phyloP scores from a whole-genome alignment of 2,329 filamentous ascomycete species.

The Calonectria hongkongensis region DNA sequence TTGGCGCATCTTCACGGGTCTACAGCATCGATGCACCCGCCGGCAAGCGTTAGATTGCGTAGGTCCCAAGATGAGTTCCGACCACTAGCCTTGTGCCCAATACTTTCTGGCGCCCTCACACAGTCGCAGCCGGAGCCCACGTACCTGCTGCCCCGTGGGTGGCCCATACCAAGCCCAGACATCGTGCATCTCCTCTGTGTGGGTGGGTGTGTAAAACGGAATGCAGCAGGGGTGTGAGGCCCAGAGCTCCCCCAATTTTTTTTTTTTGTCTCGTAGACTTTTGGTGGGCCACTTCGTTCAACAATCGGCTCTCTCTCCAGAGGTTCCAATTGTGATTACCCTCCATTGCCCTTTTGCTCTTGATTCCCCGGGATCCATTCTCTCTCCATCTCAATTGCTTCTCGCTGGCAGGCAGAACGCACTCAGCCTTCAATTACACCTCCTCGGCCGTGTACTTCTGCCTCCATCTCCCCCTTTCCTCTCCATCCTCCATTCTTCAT shows the following conservation, averaged over 20 bases:
- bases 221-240: constrained; percentile 46
- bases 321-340: constrained; percentile 56
- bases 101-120: constrained; percentile 5
- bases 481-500: constrained; percentile 41
- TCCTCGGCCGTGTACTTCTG: constrained; percentile 52
- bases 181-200: constrained; percentile 16
- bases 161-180: constrained; percentile 37
- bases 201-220: constrained; percentile 45
- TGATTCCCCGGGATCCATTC: constrained; percentile 44
- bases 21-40: constrained; percentile 27
- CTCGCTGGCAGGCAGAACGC: constrained; percentile 54
- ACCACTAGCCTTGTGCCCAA: constrained; percentile 32
- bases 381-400: constrained; percentile 52
- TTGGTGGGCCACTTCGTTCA: constrained; percentile 60
- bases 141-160: constrained; percentile 38
- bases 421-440: constrained; percentile 53
- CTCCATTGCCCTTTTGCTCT: constrained; percentile 35
- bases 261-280: constrained; percentile 55
- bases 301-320: constrained; percentile 58
- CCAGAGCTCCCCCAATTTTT: constrained; percentile 60
- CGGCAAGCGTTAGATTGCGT: constrained; percentile 41
- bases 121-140: constrained; percentile 21
- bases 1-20: constrained; percentile 36
- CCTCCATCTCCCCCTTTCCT: constrained; percentile 45
- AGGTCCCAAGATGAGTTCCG: constrained; percentile 49